A percentile compares a stretch with the other conserved stretches of the same genome.
Conservation (phyloP, 2,329 filamentous ascomycete species). For the Aureobasidium leucospermi region DNA sequence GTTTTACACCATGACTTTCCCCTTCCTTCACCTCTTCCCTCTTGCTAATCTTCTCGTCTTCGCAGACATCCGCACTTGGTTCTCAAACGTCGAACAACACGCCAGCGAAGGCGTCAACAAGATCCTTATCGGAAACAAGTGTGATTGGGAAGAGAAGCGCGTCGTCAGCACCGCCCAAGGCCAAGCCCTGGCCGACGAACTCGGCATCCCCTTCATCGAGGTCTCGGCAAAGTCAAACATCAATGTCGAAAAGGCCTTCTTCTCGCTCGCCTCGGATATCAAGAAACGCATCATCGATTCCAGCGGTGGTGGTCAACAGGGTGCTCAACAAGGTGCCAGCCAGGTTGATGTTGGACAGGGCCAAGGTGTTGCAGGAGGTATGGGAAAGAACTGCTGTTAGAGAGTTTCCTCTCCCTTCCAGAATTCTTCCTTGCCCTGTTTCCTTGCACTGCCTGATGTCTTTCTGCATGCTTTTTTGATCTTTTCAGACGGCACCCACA, state of each 20-base stretch:
- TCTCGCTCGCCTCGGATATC: slow-evolving; percentile 88
- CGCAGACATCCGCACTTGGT: slow-evolving; percentile 96
- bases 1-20: slow-evolving; percentile 27
- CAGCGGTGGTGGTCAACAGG: slow-evolving; percentile 18
- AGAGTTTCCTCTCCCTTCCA: neutral
- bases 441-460: too few relatives aligned
- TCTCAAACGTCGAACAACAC: slow-evolving; percentile 97
- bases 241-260: slow-evolving; percentile 99
- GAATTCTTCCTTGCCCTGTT: neutral
- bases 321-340: neutral
- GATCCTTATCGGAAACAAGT: slow-evolving; percentile 99
- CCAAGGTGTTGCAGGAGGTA: slow-evolving; percentile 22
- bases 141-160: slow-evolving; percentile 99
- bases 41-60: slow-evolving; percentile 14
- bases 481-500: too few relatives aligned
- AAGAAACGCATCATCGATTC: slow-evolving; percentile 97
- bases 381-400: slow-evolving; percentile 59
- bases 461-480: too few relatives aligned
- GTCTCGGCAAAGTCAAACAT: slow-evolving; percentile 99
- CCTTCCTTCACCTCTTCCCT: neutral
- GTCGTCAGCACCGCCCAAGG: slow-evolving; percentile 88
- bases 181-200: slow-evolving; percentile 86
- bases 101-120: slow-evolving; percentile 99
- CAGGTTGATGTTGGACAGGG: slow-evolving; percentile 25
- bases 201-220: slow-evolving; percentile 96